Conservation (phyloP, 208 protist species). For the Trypanosoma congolense region DNA sequence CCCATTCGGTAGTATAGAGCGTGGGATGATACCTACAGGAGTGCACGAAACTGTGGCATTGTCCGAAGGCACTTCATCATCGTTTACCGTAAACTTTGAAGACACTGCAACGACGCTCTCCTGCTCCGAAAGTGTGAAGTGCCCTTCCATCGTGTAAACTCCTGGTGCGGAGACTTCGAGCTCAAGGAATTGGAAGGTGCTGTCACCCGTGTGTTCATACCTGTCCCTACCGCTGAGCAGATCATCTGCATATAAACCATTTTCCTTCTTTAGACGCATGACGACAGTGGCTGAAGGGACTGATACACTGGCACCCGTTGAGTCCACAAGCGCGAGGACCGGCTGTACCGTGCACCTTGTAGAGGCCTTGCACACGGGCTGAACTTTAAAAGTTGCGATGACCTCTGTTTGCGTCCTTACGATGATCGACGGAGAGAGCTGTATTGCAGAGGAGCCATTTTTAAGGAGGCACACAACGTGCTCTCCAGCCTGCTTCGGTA, state of each 20-base stretch:
- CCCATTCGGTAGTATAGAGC: not conserved
- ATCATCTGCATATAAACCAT: conserved; percentile 23
- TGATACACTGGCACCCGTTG: conserved; percentile 24
- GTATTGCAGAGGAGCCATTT: conserved; percentile 13
- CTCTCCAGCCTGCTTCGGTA: conserved; percentile 32
- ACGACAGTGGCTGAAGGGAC: conserved; percentile 37
- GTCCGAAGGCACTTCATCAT: conserved; percentile 2
- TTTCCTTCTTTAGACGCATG: conserved; percentile 39
- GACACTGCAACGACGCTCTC: conserved; percentile 35
- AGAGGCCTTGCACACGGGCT: conserved; percentile 42
- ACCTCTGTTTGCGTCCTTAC: conserved; percentile 38
- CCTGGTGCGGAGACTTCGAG: conserved; percentile 43
- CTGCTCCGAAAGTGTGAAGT: conserved; percentile 48
- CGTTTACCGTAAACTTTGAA: conserved; percentile 33
- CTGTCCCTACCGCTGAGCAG: conserved; percentile 33
- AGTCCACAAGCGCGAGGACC: conserved; percentile 44
- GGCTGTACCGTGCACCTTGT: conserved; percentile 58
- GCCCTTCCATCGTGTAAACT: conserved; percentile 53
- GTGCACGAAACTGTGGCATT: conserved; percentile 46
- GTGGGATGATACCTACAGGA: conserved; percentile 42
- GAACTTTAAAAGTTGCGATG: conserved; percentile 38
- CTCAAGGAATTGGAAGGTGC: conserved; percentile 55
- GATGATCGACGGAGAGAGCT: conserved; percentile 30
- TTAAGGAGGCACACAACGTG: conserved; percentile 67
- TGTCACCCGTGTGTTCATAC: conserved; percentile 37